Evolutionary conservation across 2,329 filamentous ascomycete species (phyloP), one percentile per base, ranked within the genome.

Genomic region (Mollisiaceae sp.): DNA sequence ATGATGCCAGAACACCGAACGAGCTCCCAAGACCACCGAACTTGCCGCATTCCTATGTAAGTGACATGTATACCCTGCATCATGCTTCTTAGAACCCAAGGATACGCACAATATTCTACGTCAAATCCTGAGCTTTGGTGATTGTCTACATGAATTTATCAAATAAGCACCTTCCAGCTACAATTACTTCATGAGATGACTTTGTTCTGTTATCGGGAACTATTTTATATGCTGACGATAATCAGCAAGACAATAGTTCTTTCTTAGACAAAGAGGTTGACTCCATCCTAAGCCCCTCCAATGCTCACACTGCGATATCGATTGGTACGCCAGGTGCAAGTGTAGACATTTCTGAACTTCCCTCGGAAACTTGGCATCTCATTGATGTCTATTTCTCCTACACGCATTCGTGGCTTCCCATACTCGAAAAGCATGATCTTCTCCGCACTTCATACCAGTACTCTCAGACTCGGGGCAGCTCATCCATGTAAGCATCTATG

Each of bases 321-420:
- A 58, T 45, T 15, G 65, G 65, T 2, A 66, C 61, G n/a, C 64
- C 65, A 35, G 36, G 50, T 43, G 50, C 63, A n/a, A 59, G 9
- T 24, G 18, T 60, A 12, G 63, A 63, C 8, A 24, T 71, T 20
- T 70, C 71, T 27, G 72, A 74, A 22, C 68, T 76, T 18, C 75
- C 74, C 18, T 72, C 73, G 4, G 73, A 75, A 27, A 73, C 75
- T 0, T 76, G 74, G 74, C 71, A 74, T 65, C 81, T 93, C 4
- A 78, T 93, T 45, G 89, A 93, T 69, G 82, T 90, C 4, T 93
- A 92, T 74, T 91, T 92, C 66, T 86, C 89, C 1, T 92, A 91
- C 71, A 91, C 89, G 0, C 89, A 93, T 74, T 87, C 85, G 61
- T 94, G 91, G 91, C 82, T 94, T 32, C 91, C 91, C 0, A 87